phyloP scores from a whole-genome alignment of 306 rosid genomes.

The Quillaja saponaria region DNA sequence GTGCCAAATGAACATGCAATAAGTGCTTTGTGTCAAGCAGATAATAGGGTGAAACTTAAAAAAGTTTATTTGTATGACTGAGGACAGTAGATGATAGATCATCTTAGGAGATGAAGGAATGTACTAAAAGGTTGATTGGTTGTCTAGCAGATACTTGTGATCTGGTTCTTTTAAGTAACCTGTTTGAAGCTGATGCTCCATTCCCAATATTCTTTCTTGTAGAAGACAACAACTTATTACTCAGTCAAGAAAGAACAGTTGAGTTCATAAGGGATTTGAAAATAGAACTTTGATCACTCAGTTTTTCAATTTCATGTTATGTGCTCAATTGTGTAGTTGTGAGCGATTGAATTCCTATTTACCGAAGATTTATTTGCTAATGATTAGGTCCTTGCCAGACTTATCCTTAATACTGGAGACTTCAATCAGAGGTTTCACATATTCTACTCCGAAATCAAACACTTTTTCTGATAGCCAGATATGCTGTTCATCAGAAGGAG shows the following conservation, averaged over 20 bases:
- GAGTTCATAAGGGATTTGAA: constrained; percentile 16
- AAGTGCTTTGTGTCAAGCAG: not conserved
- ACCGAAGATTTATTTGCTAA: no score
- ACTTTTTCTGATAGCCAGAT: constrained; percentile 51
- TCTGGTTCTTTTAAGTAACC: constrained; percentile 4
- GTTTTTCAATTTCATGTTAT: constrained; percentile 12
- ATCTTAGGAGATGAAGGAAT: not conserved
- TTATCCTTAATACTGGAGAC: constrained; percentile 59
- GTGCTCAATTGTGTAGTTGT: no score
- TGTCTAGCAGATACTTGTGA: not conserved
- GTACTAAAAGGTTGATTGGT: not conserved
- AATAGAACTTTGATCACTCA: constrained; percentile 9
- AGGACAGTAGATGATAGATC: not conserved
- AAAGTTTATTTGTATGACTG: not conserved
- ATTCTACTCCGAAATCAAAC: constrained; percentile 55
- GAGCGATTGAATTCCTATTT: no score
- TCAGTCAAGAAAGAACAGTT: not conserved
- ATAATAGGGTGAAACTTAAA: not conserved
- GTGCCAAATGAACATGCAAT: constrained; percentile 2
- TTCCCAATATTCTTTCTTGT: not conserved
- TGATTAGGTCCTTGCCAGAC: constrained; percentile 77
- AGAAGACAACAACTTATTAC: no score
- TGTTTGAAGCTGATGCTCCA: not conserved
- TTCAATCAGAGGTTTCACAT: constrained; percentile 66
- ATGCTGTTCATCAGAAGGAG: constrained; percentile 73